These are phyloP conservation scores for Corchorus olitorius DNA, from an alignment of 345 rosid genomes.

Conservation along the genomic window DNA sequence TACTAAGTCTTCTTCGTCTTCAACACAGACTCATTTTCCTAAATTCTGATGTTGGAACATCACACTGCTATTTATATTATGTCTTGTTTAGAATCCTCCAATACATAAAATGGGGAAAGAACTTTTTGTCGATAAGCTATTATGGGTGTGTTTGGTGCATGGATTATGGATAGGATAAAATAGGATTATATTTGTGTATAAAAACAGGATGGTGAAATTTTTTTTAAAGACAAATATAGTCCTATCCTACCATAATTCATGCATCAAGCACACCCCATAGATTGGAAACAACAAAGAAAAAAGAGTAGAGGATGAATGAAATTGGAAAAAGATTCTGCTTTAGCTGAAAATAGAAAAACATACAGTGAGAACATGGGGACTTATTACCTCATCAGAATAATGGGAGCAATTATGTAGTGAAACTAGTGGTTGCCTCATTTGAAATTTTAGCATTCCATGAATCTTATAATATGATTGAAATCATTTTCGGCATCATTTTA, in stretches of 20 bases:
- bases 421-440: background rate
- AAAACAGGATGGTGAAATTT: too few relatives aligned
- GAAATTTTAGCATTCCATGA: background rate
- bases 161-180: too few relatives aligned
- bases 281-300: background rate
- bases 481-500: background rate
- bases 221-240: too few relatives aligned
- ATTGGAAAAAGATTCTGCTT: background rate
- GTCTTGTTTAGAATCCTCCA: background rate
- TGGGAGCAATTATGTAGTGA: background rate
- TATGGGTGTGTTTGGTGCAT: too few relatives aligned
- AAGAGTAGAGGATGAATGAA: background rate
- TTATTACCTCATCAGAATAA: background rate
- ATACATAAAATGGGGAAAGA: background rate
- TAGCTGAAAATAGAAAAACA: background rate
- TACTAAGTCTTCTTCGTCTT: background rate
- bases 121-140: background rate
- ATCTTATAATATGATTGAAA: background rate
- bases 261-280: too few relatives aligned
- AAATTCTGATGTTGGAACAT: background rate
- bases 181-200: too few relatives aligned
- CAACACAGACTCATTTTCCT: background rate
- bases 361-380: background rate
- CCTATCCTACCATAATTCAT: too few relatives aligned
- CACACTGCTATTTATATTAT: background rate